Base-by-base conservation (phyloP, 345 rosid species). In the Laguncularia racemosa region DNA sequence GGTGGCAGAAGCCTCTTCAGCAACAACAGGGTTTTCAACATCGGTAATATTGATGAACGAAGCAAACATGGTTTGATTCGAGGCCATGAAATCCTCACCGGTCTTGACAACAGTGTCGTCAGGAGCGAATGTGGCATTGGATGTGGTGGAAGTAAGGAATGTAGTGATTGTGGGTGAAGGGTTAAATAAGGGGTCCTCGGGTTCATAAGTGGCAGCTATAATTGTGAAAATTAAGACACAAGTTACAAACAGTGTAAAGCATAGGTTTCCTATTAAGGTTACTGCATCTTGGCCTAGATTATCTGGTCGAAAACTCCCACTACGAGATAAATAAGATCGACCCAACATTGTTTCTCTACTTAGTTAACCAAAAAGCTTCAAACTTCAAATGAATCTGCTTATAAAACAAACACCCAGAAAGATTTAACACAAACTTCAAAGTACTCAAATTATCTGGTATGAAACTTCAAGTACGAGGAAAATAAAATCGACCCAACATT, bases 201-300 rank as follows among this genome's bases (percentile, higher is more conserved):
- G 99, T 48, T 93, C 78, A 65, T 89, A 89, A 1, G 96, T 89
- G 3, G 97, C 96, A 19, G 97, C 96, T 54, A 93, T 87, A 23
- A 93, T 78, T 44, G 97, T 93, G 83, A 93, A 90, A 54, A 93
- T 75, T 33, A 93, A 67, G 10, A 90, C 96, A 12, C 85, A 92
- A 16, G 84, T 16, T 20, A 89, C 97, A 62, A 93, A 87, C n/a
- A 89, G 43, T 1, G 95, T 73, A 74, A 89, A 89, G 53, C 96
- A 91, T 16, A 92, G 76, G 68, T 86, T 92, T 28, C 96, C 91
- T 9, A 92, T 83, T 83, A 89, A 55, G 52, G 82, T 83, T n/a
- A 93, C 48, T 4, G 86, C 96, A 68, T 85, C 79, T 70, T 86
- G 93, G 28, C 91, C 96, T 20, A 76, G 57, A 19, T 79, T 85